These are phyloP conservation scores for Telopea speciosissima DNA, from an alignment of 177 flowering plant genomes.

Conservation along the genomic window DNA sequence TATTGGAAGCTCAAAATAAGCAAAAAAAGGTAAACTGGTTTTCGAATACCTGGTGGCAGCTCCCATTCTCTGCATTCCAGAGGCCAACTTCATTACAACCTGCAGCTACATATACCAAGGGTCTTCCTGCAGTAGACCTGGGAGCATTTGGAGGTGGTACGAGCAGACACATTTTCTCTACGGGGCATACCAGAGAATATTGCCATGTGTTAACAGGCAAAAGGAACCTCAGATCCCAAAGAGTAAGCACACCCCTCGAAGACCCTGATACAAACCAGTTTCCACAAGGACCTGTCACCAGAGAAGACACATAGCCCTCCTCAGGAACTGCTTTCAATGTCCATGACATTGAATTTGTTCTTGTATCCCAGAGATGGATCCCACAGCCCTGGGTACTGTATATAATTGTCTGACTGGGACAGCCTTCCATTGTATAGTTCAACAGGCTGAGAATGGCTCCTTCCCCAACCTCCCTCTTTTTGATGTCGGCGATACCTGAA, in stretches of 20 bases:
- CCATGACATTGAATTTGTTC: constrained; percentile 57
- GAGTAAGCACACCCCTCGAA: constrained; percentile 90
- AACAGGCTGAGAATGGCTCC: constrained; percentile 76
- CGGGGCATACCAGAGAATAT: constrained; percentile 63
- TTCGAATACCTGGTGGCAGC: constrained; percentile 85
- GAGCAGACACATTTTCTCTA: constrained; percentile 83
- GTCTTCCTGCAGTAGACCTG: constrained; percentile 56
- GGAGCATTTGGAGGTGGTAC: constrained; percentile 59
- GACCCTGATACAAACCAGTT: constrained; percentile 99
- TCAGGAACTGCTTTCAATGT: constrained; percentile 65
- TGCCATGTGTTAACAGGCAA: constrained; percentile 92
- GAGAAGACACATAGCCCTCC: constrained; percentile 79
- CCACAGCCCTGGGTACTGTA: constrained; percentile 87
- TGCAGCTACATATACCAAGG: constrained; percentile 94
- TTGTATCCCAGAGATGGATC: constrained; percentile 89
- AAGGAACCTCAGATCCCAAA: constrained; percentile 96
- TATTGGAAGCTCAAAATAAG: background rate
- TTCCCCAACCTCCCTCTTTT: constrained; percentile 65
- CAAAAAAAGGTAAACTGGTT: background rate
- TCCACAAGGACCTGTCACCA: constrained; percentile 79
- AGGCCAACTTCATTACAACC: constrained; percentile 95
- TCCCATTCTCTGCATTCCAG: constrained; percentile 98
- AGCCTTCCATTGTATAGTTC: constrained; percentile 55
- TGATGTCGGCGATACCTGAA: constrained; percentile 85
- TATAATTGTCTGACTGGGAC: constrained; percentile 55